Evolutionary conservation across 257 asterid genomes (phyloP).

Genomic region (Eustoma russellianum): DNA sequence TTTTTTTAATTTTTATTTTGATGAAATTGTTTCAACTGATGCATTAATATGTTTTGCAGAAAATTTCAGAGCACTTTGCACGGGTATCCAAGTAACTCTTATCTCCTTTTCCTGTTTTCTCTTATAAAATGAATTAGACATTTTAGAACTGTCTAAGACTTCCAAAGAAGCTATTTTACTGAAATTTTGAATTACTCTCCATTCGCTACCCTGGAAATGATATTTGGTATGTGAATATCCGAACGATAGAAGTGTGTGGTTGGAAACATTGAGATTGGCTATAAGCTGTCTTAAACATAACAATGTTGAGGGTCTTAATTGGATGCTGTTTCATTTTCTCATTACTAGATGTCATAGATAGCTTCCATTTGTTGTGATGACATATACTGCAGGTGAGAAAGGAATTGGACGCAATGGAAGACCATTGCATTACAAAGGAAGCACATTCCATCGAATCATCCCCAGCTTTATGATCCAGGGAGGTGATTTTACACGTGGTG

Average conservation of each 20-base stretch:
- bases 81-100: slow-evolving; percentile 72
- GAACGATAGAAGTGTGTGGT: too few relatives aligned
- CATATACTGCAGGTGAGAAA: slow-evolving; percentile 60
- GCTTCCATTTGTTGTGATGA: not conserved
- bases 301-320: too few relatives aligned
- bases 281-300: too few relatives aligned
- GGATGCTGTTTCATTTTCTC: too few relatives aligned
- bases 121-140: not conserved
- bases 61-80: slow-evolving; percentile 96
- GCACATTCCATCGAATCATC: slow-evolving; percentile 80
- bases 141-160: too few relatives aligned
- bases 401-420: slow-evolving; percentile 72
- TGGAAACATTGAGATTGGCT: too few relatives aligned
- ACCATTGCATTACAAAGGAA: slow-evolving; percentile 75
- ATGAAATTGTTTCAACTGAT: not conserved
- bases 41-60: slow-evolving; percentile 40
- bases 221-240: too few relatives aligned
- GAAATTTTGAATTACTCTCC: too few relatives aligned
- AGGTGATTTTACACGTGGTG: slow-evolving; percentile 87
- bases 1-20: not conserved
- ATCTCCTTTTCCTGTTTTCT: slow-evolving; percentile 23
- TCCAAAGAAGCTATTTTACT: too few relatives aligned
- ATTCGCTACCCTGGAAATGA: too few relatives aligned
- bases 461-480: slow-evolving; percentile 97
- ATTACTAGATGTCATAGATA: too few relatives aligned